A percentile compares a stretch with the other conserved stretches of the same genome.
Evolutionary conservation across 192 early-diverging fungal genomes (phyloP).

Genomic region (Podila epicladia): DNA sequence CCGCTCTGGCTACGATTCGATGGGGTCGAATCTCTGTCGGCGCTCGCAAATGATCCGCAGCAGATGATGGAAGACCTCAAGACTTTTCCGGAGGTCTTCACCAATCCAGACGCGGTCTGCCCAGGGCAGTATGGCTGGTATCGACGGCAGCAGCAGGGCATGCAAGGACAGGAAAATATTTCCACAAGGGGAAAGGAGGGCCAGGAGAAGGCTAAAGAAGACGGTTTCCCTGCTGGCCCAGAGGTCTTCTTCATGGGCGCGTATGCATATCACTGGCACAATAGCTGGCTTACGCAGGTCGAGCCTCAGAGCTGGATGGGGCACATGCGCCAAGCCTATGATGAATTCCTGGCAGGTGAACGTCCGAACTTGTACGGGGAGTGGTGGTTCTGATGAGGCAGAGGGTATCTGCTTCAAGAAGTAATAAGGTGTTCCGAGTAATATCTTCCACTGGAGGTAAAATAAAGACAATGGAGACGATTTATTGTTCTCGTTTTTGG

Average conservation of each 20-base stretch:
- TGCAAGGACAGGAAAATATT: no score
- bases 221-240: constrained; percentile 29
- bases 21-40: neutral
- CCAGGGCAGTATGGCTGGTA: constrained; percentile 3
- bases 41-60: neutral
- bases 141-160: no score
- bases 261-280: constrained; percentile 53
- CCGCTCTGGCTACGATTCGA: constrained; percentile 48
- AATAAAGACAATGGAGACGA: no score
- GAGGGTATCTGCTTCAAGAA: neutral
- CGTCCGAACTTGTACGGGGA: constrained; percentile 47
- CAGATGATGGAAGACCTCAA: constrained; percentile 25
- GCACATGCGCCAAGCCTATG: constrained; percentile 27
- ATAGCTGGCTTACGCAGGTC: constrained; percentile 27
- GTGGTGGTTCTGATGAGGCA: constrained; percentile 14
- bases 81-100: constrained; percentile 26
- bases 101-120: constrained; percentile 12
- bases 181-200: no score
- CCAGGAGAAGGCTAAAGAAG: no score
- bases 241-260: constrained; percentile 43
- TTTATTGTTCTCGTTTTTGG: no score
- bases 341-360: constrained; percentile 34
- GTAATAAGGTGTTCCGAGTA: no score
- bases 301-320: constrained; percentile 46
- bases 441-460: no score